phyloP scores from a whole-genome alignment of 108 stramenopile species.

The Cyclotella kingstonii region DNA sequence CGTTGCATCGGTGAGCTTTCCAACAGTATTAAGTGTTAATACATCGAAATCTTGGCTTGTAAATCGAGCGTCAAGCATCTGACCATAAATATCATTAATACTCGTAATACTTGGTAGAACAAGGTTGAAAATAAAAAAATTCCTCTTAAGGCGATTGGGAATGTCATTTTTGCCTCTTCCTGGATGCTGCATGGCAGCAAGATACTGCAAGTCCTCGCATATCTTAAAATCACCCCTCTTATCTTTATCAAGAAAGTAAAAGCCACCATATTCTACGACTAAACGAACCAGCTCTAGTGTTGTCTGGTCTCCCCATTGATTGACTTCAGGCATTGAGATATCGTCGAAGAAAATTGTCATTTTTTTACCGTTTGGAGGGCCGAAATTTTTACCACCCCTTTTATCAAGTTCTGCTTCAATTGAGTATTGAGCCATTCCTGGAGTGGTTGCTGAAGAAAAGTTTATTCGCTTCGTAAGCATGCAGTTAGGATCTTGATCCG shows the following conservation, averaged over 20 bases:
- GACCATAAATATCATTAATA: constrained; percentile 92
- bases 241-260: constrained; percentile 92
- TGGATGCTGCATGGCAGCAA: constrained; percentile 91
- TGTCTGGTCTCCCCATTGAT: constrained; percentile 92
- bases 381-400: constrained; percentile 88
- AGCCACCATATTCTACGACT: constrained; percentile 79
- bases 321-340: constrained; percentile 89
- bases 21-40: constrained; percentile 51
- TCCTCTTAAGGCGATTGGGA: constrained; percentile 88
- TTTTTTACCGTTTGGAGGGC: constrained; percentile 87
- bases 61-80: constrained; percentile 85
- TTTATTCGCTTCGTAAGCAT: constrained; percentile 82
- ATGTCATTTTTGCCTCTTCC: constrained; percentile 92
- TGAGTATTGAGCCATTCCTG: constrained; percentile 84
- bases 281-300: constrained; percentile 86
- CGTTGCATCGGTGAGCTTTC: constrained; percentile 76
- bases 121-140: constrained; percentile 91
- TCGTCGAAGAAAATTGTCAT: constrained; percentile 95
- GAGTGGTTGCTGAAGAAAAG: constrained; percentile 88
- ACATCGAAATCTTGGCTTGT: constrained; percentile 55
- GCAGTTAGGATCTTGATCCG: constrained; percentile 58
- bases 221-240: constrained; percentile 90
- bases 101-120: constrained; percentile 86
- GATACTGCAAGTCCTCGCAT: constrained; percentile 84
- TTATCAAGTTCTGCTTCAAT: constrained; percentile 91